Evolutionary conservation across 805 yeast genomes (phyloP), one percentile per base, ranked within the genome.

Genomic region (Candida oleophila): DNA sequence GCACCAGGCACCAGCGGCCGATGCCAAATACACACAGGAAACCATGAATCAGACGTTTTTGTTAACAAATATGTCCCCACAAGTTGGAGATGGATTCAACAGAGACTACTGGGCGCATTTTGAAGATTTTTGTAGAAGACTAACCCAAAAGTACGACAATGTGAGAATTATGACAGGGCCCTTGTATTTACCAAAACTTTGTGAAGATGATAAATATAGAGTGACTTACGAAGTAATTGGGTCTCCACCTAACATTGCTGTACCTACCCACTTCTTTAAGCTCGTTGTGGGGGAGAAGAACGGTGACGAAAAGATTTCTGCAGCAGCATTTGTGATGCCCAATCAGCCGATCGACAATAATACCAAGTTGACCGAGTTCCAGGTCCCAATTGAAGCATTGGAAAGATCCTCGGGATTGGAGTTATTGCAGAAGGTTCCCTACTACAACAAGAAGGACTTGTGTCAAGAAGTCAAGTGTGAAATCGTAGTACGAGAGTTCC

Each of bases 41-140:
- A 97, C 97, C 16, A 92, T 94, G 98, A 85, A 94, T 66, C 96
- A 92, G 64, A 94, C 99, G 0, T 94, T 94, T 60, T 81, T 73
- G 52, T 71, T 94, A 56, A 85, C 96, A 4, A 94, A 94, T 66
- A 92, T 94, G 77, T 81, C 95, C 5, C 99, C 99, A 1, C 99
- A 94, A 65, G 96, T 94, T 3, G 99, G 99, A 3, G 96, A 86
- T 3, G 99, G 99, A 0, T 94, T 94, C 72, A 94, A 94, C 68
- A 77, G 99, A 56, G 98, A 94, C 63, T 73, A 94, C 64, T 94
- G 99, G 99, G 96, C 98, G 0, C 96, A 90, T 64, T 81, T 94
- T 49, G 99, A 94, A 66, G 87, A 87, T 58, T 94, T 94, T 62
- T 81, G 85, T 40, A 77, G 99, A 51, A 76, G 88, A 46, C 75